These are phyloP conservation scores for Aspergillus costaricaensis DNA, from an alignment of 2,329 filamentous ascomycete genomes.

Conservation along the genomic window DNA sequence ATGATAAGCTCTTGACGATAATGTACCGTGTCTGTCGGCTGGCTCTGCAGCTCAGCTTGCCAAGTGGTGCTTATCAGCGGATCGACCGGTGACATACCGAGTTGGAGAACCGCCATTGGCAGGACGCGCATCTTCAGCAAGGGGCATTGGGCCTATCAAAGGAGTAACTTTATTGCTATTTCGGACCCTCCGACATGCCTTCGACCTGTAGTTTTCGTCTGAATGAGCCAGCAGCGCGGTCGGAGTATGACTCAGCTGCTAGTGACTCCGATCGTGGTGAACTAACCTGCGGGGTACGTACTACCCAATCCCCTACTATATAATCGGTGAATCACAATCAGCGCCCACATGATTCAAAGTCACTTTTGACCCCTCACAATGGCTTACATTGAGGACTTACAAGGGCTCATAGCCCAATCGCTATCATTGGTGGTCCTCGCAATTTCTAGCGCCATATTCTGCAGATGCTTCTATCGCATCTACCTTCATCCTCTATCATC, in stretches of 20 bases:
- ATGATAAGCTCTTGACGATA: not conserved
- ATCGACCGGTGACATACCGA: not conserved
- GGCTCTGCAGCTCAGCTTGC: not conserved
- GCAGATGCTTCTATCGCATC: conserved; percentile 33
- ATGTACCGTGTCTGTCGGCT: not conserved
- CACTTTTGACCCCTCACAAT: not conserved
- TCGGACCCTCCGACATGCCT: not conserved
- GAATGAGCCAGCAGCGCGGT: not conserved
- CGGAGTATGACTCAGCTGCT: not conserved
- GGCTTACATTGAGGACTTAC: not conserved
- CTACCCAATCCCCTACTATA: not conserved
- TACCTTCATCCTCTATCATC: conserved; percentile 43
- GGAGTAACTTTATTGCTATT: not conserved
- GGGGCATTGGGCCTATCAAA: not conserved
- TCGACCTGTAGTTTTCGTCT: not conserved
- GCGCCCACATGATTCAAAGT: not conserved
- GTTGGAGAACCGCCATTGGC: not conserved
- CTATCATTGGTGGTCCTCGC: not conserved
- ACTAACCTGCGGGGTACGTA: not conserved
- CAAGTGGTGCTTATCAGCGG: conserved; percentile 4
- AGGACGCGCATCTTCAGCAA: not conserved
- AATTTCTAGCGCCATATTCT: not conserved
- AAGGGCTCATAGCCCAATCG: not conserved
- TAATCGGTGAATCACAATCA: not conserved
- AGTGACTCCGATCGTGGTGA: not conserved